phyloP scores from a whole-genome alignment of 208 protist genomes.

The Trypanosoma scelopori region DNA sequence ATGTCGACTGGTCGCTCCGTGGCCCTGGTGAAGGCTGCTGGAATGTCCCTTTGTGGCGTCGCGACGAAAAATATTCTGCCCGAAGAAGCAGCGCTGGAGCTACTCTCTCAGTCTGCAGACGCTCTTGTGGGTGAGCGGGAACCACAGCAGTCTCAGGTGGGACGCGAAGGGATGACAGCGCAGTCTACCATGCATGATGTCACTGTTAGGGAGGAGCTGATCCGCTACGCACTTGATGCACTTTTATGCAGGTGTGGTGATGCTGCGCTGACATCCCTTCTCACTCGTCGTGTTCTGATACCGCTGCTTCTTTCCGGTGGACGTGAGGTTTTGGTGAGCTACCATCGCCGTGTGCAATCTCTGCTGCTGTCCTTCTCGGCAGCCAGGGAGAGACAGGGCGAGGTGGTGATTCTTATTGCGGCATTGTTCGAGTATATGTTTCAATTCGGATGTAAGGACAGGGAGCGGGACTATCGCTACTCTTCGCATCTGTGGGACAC shows the following conservation, averaged over 20 bases:
- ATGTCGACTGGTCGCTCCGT: conserved; percentile 27
- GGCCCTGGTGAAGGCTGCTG: conserved; percentile 29
- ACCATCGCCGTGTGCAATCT: conserved; percentile 25
- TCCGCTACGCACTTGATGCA: conserved; percentile 20
- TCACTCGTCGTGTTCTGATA: conserved; percentile 75
- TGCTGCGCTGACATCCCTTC: conserved; percentile 32
- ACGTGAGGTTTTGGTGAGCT: neutral
- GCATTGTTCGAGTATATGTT: conserved; percentile 89
- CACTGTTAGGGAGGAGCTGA: conserved; percentile 5
- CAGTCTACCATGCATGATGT: neutral
- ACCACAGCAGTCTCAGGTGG: neutral
- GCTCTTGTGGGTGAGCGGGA: conserved; percentile 16
- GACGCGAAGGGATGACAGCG: neutral
- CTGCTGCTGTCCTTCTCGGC: conserved; percentile 23
- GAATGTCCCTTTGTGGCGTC: conserved; percentile 27
- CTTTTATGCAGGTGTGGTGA: conserved; percentile 19
- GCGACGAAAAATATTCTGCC: conserved; percentile 22
- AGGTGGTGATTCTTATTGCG: conserved; percentile 70
- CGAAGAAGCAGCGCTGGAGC: conserved; percentile 35
- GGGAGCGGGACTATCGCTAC: conserved; percentile 57
- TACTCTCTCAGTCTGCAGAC: conserved; percentile 35
- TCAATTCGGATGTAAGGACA: conserved; percentile 26
- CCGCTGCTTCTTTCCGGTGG: conserved; percentile 48
- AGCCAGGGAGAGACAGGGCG: conserved; percentile 35
- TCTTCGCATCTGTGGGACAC: conserved; percentile 64